Evolutionary conservation across 352 stramenopile species (phyloP).

Genomic region (Pythium oligandrum): DNA sequence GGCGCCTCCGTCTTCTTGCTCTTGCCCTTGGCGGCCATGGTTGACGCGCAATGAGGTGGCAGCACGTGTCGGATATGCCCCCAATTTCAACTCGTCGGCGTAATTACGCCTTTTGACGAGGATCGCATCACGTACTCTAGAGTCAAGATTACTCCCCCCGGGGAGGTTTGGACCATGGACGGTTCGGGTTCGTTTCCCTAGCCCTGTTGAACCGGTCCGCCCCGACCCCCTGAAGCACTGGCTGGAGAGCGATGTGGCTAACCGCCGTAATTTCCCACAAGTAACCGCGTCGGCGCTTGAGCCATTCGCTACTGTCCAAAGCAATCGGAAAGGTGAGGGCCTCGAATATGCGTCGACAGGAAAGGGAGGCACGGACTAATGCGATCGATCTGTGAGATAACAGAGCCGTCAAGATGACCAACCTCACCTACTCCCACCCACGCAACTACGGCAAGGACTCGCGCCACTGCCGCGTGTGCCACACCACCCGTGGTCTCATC

Average conservation of each 20-base stretch:
- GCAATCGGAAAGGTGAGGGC: slow-evolving; percentile 75
- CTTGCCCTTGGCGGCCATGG: slow-evolving; percentile 60
- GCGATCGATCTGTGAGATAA: neutral
- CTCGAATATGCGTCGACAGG: slow-evolving; percentile 1
- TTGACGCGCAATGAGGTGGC: slow-evolving; percentile 6
- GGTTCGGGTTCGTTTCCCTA: neutral
- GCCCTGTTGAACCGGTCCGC: slow-evolving; percentile 3
- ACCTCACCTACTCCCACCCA: slow-evolving; percentile 85
- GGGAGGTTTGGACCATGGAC: no score
- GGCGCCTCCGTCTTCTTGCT: slow-evolving; percentile 32
- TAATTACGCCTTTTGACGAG: slow-evolving; percentile 3
- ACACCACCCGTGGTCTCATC: slow-evolving; percentile 91
- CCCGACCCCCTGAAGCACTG: slow-evolving; percentile 34
- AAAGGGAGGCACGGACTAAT: no score
- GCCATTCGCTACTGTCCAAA: slow-evolving; percentile 87
- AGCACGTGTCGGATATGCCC: neutral
- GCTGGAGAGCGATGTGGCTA: slow-evolving; percentile 39
- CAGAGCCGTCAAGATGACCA: slow-evolving; percentile 82
- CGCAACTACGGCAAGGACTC: slow-evolving; percentile 89
- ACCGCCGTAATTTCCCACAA: slow-evolving; percentile 30
- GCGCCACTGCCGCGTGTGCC: slow-evolving; percentile 88
- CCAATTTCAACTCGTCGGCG: neutral
- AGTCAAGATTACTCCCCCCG: slow-evolving; percentile 5
- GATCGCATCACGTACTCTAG: slow-evolving; percentile 4
- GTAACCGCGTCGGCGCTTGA: slow-evolving; percentile 19